A percentile compares a stretch with the other conserved stretches of the same genome.
Conservation (phyloP, 352 stramenopile genomes). For the Globisporangium carolinianum region DNA sequence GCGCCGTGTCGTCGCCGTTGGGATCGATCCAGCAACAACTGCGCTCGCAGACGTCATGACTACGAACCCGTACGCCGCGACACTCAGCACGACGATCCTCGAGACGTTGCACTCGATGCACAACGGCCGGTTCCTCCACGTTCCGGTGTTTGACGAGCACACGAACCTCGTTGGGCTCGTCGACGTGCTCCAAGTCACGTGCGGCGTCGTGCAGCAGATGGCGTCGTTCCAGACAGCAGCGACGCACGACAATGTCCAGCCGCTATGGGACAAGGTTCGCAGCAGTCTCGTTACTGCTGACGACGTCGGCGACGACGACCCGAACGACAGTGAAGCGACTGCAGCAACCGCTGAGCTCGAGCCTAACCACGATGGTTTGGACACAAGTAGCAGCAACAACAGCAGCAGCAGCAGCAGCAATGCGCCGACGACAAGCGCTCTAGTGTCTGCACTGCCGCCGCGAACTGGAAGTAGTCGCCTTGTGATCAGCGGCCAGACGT, state of each 20-base stretch:
- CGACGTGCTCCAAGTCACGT: conserved; percentile 94
- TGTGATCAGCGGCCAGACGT: conserved; percentile 30
- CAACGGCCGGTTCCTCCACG: conserved; percentile 94
- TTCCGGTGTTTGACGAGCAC: conserved; percentile 91
- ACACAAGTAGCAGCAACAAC: not conserved
- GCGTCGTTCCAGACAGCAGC: conserved; percentile 51
- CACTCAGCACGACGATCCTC: conserved; percentile 90
- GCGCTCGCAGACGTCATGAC: conserved; percentile 93
- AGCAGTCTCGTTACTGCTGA: conserved; percentile 38
- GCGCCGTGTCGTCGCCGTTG: conserved; percentile 89
- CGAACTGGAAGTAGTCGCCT: conserved; percentile 11
- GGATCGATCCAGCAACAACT: conserved; percentile 76
- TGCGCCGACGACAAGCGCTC: not conserved
- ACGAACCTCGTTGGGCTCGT: conserved; percentile 92
- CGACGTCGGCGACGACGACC: conserved; percentile 21
- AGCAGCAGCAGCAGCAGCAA: conserved; percentile 1
- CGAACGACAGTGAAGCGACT: conserved; percentile 8
- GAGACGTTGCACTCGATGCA: conserved; percentile 98
- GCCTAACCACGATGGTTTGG: not conserved
- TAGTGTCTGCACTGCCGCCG: not conserved
- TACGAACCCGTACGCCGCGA: conserved; percentile 89
- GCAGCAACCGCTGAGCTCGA: not conserved
- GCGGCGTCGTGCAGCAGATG: conserved; percentile 82
- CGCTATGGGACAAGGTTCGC: conserved; percentile 72
- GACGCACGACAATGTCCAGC: conserved; percentile 61